Evolutionary conservation across 1,284 basidiomycete species (phyloP), one percentile per base, ranked within the genome.

Genomic region (Trichosporon sp.): DNA sequence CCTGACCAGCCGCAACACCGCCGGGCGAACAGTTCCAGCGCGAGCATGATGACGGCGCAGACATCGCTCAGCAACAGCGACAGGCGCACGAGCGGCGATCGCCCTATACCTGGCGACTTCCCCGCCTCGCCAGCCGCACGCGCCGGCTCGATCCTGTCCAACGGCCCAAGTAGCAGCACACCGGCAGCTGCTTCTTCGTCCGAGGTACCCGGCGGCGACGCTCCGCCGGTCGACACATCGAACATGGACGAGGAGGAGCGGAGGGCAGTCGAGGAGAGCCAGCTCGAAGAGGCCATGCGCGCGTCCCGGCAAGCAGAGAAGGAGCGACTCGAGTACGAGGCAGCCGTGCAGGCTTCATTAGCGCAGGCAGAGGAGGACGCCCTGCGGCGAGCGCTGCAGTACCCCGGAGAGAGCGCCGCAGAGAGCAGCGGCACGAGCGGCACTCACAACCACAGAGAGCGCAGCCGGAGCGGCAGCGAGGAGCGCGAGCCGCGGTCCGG

Each of bases 241-340:
- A 54, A 58, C 52, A 9, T 29, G 29, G 34, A 49, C 2, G 59
- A 64, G 1, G 72, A 74, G 40, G 70, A 74, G 60, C 65, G 70
- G 13, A 61, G 68, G 19, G 70, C 71, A 11, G 71, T 73, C 63
- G 78, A 79, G 59, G 75, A 77, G 61, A 74, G 72, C 37, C 70
- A 76, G 60, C 65, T 77, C 23, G 77, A 75, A 19, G 78, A 79
- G 66, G 78, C 76, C 1, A 73, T 74, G 58, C 65, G 78, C 31
- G 65, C 66, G 4, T 74, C 73, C 31, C 54, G 71, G 3, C 66
- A 65, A 2, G 64, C 67, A 4, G 74, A 76, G 61, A 60, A 71
- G 59, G 78, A 79, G 62, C 64, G 74, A 23, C 63, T 71, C 33
- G 76, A 78, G 60, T 62, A 77, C 40, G 74, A 77, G 54, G 71